Evolutionary conservation across 305 asterid genomes (phyloP).

Genomic region (Solanum hybrid): DNA sequence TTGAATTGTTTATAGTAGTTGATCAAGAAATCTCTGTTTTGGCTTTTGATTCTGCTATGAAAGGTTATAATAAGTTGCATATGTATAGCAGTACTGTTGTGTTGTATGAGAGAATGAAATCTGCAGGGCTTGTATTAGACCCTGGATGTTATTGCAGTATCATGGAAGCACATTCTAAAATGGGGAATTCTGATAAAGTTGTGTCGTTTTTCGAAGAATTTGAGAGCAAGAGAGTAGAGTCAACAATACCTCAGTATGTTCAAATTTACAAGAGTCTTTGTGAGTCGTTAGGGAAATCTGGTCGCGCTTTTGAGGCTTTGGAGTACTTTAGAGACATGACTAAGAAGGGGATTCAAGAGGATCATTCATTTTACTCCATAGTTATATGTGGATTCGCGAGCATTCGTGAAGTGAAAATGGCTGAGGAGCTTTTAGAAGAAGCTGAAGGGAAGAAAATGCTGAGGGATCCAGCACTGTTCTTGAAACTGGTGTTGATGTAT

Average conservation of each 20-base stretch:
- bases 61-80: constrained; percentile 71
- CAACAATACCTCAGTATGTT: constrained; percentile 2
- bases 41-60: constrained; percentile 72
- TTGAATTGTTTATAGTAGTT: constrained; percentile 28
- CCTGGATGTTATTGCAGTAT: constrained; percentile 41
- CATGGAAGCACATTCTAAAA: constrained; percentile 63
- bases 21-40: constrained; percentile 35
- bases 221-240: constrained; percentile 11
- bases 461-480: constrained; percentile 65
- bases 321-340: constrained; percentile 54
- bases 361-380: constrained; percentile 54
- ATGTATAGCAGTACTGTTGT: constrained; percentile 58
- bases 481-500: constrained; percentile 62
- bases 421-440: constrained; percentile 61
- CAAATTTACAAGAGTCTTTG: constrained; percentile 48
- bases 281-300: constrained; percentile 53
- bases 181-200: constrained; percentile 31
- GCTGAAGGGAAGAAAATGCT: constrained; percentile 71
- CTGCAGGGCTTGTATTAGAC: constrained; percentile 29
- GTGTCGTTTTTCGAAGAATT: constrained; percentile 39
- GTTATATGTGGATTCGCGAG: constrained; percentile 50
- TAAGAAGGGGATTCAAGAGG: constrained; percentile 33
- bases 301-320: constrained; percentile 51
- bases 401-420: constrained; percentile 40
- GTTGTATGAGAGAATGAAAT: constrained; percentile 43